Percentiles rank a stretch among this genome's conserved stretches.
Conservation (phyloP, 2,329 filamentous ascomycete genomes). For the Tolypocladium nubicola region DNA sequence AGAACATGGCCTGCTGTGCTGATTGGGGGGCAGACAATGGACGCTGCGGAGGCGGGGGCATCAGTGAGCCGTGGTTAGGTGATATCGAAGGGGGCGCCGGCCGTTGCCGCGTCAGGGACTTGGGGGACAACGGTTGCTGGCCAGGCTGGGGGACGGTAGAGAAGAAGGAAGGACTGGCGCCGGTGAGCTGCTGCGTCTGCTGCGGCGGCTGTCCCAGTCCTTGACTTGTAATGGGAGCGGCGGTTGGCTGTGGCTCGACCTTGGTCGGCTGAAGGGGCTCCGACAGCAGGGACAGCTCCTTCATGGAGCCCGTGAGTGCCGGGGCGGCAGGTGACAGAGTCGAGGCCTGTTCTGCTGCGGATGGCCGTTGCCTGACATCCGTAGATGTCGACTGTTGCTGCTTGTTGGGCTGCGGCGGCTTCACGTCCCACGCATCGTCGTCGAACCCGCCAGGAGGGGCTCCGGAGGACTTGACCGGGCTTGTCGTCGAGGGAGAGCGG, state of each 20-base stretch:
- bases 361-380: conserved; percentile 14
- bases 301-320: conserved; percentile 44
- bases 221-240: not conserved
- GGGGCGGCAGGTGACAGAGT: conserved; percentile 11
- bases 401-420: conserved; percentile 51
- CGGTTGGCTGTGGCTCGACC: conserved; percentile 19
- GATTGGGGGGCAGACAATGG: conserved; percentile 83
- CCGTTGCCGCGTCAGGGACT: conserved; percentile 44
- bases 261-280: conserved; percentile 43
- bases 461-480: conserved; percentile 17
- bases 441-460: conserved; percentile 58
- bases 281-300: conserved; percentile 43
- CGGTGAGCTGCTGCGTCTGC: conserved; percentile 33
- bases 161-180: conserved; percentile 51
- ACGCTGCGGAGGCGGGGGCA: conserved; percentile 67
- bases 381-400: conserved; percentile 23
- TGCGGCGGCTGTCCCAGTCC: conserved; percentile 8
- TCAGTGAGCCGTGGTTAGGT: conserved; percentile 50
- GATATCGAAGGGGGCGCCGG: conserved; percentile 58
- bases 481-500: conserved; percentile 11
- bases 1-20: conserved; percentile 62
- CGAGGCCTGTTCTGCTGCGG: conserved; percentile 8
- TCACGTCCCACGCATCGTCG: conserved; percentile 95
- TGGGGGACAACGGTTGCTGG: conserved; percentile 22
- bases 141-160: conserved; percentile 29